Conservation (phyloP, 2,329 filamentous ascomycete species). For the Trichoderma endophyticum region DNA sequence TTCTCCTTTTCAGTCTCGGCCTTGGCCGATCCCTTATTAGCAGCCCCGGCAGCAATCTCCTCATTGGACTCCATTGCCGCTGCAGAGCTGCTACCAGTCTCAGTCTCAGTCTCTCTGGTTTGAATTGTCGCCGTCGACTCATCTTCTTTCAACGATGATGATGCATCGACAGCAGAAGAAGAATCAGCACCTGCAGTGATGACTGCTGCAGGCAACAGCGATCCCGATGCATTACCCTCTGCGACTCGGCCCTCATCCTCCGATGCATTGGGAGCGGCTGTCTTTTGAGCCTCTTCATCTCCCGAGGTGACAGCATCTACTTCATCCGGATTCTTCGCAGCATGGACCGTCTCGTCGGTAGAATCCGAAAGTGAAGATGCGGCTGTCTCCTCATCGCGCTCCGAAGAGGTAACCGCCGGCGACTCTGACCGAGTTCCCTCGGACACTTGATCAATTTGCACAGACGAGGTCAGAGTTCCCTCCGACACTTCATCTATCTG, state of each 20-base stretch:
- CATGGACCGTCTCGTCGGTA: conserved; percentile 56
- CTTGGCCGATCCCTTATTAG: conserved; percentile 9
- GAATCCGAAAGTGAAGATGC: conserved; percentile 63
- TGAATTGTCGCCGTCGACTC: neutral
- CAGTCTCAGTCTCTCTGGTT: neutral
- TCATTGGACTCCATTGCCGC: neutral
- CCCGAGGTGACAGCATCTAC: neutral
- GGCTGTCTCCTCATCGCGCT: conserved; percentile 55
- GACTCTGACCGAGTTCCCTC: conserved; percentile 53
- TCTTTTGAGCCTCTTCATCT: neutral
- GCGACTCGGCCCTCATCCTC: neutral
- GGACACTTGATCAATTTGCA: conserved; percentile 44
- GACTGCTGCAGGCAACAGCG: neutral
- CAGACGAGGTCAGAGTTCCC: conserved; percentile 27
- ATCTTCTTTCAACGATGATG: neutral
- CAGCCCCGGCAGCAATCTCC: conserved; percentile 10
- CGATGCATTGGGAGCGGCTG: neutral
- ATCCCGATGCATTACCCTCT: neutral
- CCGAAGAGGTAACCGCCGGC: conserved; percentile 51
- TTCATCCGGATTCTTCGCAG: conserved; percentile 32
- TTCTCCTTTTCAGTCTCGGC: conserved; percentile 12
- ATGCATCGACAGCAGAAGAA: neutral
- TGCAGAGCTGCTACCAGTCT: neutral
- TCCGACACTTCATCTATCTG: conserved; percentile 47
- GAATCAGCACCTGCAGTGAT: neutral